These are phyloP conservation scores for Curvularia lunata DNA, from an alignment of 2,329 filamentous ascomycete genomes.

Conservation along the genomic window DNA sequence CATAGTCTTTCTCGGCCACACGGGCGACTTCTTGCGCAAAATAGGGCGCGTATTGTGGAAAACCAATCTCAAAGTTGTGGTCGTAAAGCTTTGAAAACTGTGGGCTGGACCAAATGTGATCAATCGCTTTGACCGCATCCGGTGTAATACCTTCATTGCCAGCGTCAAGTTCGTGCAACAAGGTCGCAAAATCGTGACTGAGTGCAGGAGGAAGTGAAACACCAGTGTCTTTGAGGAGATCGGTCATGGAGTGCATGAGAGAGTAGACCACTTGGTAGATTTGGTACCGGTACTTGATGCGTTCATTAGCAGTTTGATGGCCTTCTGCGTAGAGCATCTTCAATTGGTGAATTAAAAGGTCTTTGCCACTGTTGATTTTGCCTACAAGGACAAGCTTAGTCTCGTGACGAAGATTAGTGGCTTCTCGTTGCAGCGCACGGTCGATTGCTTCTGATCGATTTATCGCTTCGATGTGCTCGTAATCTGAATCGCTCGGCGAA, in stretches of 20 bases:
- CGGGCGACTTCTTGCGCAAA: conserved; percentile 39
- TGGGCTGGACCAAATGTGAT: conserved; percentile 38
- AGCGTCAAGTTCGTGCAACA: conserved; percentile 45
- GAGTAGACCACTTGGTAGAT: conserved; percentile 41
- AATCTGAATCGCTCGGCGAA: conserved; percentile 39
- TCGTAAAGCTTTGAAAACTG: conserved; percentile 43
- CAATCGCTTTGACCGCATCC: conserved; percentile 36
- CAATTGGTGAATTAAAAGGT: conserved; percentile 47
- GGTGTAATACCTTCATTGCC: conserved; percentile 34
- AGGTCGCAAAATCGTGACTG: conserved; percentile 39
- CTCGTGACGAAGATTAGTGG: conserved; percentile 39
- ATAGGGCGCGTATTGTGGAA: conserved; percentile 45
- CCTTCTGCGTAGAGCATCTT: conserved; percentile 46
- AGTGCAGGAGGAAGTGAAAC: conserved; percentile 34
- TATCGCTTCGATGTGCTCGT: conserved; percentile 39
- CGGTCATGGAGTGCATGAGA: conserved; percentile 46
- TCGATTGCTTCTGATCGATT: conserved; percentile 47
- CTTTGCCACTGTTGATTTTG: conserved; percentile 39
- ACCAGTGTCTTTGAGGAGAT: conserved; percentile 45
- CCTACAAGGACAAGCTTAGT: conserved; percentile 46
- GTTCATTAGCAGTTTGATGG: conserved; percentile 41
- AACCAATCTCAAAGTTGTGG: conserved; percentile 47
- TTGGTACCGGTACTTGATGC: conserved; percentile 34
- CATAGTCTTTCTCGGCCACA: conserved; percentile 37
- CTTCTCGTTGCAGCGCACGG: conserved; percentile 43